These are phyloP conservation scores for Glomus cerebriforme DNA, from an alignment of 192 early-diverging fungal species.

Conservation along the genomic window DNA sequence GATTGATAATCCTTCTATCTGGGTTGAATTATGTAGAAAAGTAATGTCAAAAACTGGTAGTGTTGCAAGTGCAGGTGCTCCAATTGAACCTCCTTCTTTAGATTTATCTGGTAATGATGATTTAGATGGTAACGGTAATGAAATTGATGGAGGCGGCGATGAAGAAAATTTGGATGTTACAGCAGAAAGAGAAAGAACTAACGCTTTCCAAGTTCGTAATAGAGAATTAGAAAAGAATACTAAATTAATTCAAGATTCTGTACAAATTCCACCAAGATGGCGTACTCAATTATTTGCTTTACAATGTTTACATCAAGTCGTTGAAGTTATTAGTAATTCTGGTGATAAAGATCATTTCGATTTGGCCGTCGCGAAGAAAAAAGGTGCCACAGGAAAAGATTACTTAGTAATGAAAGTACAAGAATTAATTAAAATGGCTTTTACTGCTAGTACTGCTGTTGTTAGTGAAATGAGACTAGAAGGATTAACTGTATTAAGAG, in stretches of 20 bases:
- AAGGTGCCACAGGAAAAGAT: constrained; percentile 60
- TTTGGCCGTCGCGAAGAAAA: constrained; percentile 57
- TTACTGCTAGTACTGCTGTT: constrained; percentile 80
- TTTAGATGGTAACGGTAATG: constrained; percentile 50
- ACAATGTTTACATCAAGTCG: constrained; percentile 66
- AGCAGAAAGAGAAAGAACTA: neutral
- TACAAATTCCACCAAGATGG: constrained; percentile 66
- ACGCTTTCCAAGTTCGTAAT: neutral
- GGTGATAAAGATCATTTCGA: constrained; percentile 70
- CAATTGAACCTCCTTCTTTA: constrained; percentile 27
- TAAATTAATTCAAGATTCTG: neutral
- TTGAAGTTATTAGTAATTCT: constrained; percentile 60
- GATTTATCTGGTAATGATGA: constrained; percentile 41
- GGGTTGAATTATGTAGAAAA: constrained; percentile 80
- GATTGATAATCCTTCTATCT: constrained; percentile 69
- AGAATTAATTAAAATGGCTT: constrained; percentile 89
- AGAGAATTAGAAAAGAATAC: constrained; percentile 8
- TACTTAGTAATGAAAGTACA: constrained; percentile 75
- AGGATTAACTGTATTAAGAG: constrained; percentile 79
- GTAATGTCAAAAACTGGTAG: constrained; percentile 71
- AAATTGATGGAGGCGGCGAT: constrained; percentile 31
- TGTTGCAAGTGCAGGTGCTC: constrained; percentile 36
- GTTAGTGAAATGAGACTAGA: constrained; percentile 74
- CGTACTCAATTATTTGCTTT: constrained; percentile 81
- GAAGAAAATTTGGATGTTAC: constrained; percentile 25